Percentiles rank a stretch among this genome's conserved stretches.
phyloP scores from a whole-genome alignment of 768 basidiomycete species.

The Lyophyllum decastes region DNA sequence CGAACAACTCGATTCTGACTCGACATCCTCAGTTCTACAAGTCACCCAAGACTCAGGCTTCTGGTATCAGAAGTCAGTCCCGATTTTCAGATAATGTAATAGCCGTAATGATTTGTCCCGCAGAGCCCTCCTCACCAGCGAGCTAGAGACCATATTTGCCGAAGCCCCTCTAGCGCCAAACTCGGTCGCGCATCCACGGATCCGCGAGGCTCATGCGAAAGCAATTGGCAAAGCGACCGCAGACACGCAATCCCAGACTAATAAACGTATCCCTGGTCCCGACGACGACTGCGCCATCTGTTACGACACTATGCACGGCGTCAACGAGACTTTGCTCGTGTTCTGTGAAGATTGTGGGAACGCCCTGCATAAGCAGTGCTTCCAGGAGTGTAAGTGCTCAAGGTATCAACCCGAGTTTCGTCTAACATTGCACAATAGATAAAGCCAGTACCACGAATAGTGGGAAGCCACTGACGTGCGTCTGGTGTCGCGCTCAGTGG shows the following conservation, averaged over 20 bases:
- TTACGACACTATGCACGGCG: constrained; percentile 66
- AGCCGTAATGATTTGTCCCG: background rate
- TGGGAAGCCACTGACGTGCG: constrained; percentile 60
- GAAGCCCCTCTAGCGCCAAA: constrained; percentile 70
- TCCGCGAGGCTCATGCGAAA: constrained; percentile 61
- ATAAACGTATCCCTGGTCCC: constrained; percentile 58
- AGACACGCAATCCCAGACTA: constrained; percentile 21
- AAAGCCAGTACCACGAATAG: constrained; percentile 31
- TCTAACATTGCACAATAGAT: no score
- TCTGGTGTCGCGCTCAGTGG: constrained; percentile 77
- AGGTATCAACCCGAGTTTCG: no score
- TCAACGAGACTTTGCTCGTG: constrained; percentile 43
- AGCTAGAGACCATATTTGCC: constrained; percentile 68
- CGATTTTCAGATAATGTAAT: background rate
- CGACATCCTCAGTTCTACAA: constrained; percentile 57
- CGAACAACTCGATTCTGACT: background rate
- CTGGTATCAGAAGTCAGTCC: constrained; percentile 74
- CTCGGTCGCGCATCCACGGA: constrained; percentile 50
- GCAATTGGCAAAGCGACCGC: constrained; percentile 50
- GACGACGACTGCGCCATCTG: constrained; percentile 82
- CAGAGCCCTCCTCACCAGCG: constrained; percentile 67
- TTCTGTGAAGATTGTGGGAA: constrained; percentile 73
- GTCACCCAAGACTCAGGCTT: constrained; percentile 51
- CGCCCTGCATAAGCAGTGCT: constrained; percentile 74
- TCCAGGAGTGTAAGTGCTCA: constrained; percentile 63